Evolutionary conservation across 2,329 filamentous ascomycete genomes (phyloP), one percentile per base, ranked within the genome.

Genomic region (Exophiala aquamarina): DNA sequence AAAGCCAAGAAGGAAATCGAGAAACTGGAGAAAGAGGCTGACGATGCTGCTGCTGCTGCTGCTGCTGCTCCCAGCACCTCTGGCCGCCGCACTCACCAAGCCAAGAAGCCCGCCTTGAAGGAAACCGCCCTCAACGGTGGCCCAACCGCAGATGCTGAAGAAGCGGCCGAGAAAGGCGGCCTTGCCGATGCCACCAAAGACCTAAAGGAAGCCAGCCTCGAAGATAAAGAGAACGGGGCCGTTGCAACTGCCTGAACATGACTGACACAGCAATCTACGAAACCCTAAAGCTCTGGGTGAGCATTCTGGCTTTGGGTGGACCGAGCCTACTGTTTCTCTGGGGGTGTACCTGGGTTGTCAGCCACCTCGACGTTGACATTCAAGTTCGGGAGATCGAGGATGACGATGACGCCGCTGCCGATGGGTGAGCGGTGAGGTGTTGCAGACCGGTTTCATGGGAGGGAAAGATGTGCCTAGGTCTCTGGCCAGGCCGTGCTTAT

Each of bases 1-100:
- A 95, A 96, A 72, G 93, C 93, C 52, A 87, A 95, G 77, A 92
- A 92, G 71, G 90, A 96, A 70, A 94, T 98, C 55, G 89, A 91
- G 66, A 84, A 84, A 59, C 81, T 97, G 34, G 81, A 84, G 59
- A 73, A 78, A 46, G 92, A 96, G 66, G 83, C 84, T 46, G 75
- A 79, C 56, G 79, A 81, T 52, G 76, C 76, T 55, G 70, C 70
- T 54, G 70, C 69, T 54, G 70, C 67, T 57, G 62, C 71, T n/a
- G 60, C 66, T 31, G 65, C 67, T 29, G 65, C 67, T 58, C 76
- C 72, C 28, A 44, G 18, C 40, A 15, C 46, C 23, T 21, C 41
- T 21, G 50, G 35, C 23, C 57, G 74, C 73, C 63, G 75, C 67
- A 52, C 73, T 41, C 76, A 77, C 38, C 67, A 66, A n/a, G 70